Base-by-base conservation (phyloP, 345 rosid species). In the Lepidium africanum region DNA sequence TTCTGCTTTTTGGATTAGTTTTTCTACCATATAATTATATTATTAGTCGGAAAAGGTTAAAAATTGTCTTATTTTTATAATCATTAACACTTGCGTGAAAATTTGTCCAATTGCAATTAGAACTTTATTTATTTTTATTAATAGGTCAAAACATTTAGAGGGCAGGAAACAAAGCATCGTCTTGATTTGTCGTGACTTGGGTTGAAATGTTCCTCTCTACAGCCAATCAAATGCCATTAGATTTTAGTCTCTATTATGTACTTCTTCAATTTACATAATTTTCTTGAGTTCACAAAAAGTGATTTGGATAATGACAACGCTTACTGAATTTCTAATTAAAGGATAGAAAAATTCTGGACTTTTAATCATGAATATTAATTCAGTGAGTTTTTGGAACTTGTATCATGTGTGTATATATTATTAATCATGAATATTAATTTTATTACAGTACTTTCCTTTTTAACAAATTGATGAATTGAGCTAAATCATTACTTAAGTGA, bases 1-100 rank as follows among this genome's bases (percentile, higher is more conserved):
- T 80, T 81, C 52, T 66, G 47, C 85, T 79, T 83, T 89, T 83
- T 87, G 83, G 90, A 82, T 89, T 83, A 87, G 88, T 30, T 83
- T 92, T 78, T 78, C 42, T 79, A 73, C 59, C 63, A 54, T 55
- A 71, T 85, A 53, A 67, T 45, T 72, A 30, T 9, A 58, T 19
- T 60, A 12, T 19, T 57, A n/a, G 38, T 63, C 19, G 21, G 2
- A 14, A 69, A 70, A 56, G 42, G 51, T 27, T 27, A 38, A 67
- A 38, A 74, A 59, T 54, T 54, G 62, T 42, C 47, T 66, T 1
- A 66, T 2, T 59, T 72, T 66, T 66, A 64, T 73, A 73, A 41
- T 65, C 40, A 65, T 65, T 21, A 57, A 65, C 42, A 66, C 72
- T 73, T 74, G 72, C 77, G 73, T 74, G 68, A 51, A 74, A 36